Evolutionary conservation across 148 eudicot species (phyloP), one percentile per base, ranked within the genome.

Genomic region (Dianthus caryophyllus): DNA sequence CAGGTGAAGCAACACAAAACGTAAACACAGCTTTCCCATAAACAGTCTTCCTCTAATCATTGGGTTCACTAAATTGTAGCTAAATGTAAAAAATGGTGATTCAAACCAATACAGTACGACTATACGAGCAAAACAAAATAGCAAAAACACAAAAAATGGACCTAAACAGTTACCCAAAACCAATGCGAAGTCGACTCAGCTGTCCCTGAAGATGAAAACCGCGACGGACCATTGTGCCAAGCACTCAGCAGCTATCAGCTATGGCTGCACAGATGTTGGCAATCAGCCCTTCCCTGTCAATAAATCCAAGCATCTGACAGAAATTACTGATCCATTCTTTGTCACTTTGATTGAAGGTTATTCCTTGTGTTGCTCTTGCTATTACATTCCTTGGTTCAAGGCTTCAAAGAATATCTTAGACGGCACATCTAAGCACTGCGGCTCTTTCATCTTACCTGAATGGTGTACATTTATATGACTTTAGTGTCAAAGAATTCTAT

Each of bases 251-350:
- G 76, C 55, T 90, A 74, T 77, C 84, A 29, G 85, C 97, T 69
- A 88, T 94, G 98, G 95, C 86, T 47, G 83, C 83, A 38, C 96
- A 86, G 72, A 94, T 94, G 97, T 50, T 94, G 78, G 81, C 69
- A 58, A 86, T 88, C 67, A 94, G 92, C 76, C 98, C 96, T 17
- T 48, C 74, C 47, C 86, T 94, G 29, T 77, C 98, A 9, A 69
- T 80, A 18, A 70, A 43, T 38, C 50, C 9, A 57, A 55, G 50
- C 12, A n/a, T 43, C 49, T 70, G 44, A 39, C 36, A 36, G 36
- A 49, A 61, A 70, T 29, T 76, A 57, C 54, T 47, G 30, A 48
- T 54, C 58, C 66, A 18, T 60, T 49, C 73, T 51, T 31, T 63
- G 20, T 21, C 21, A 22, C 33, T 66, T 31, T 75, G 9, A 36